Evolutionary conservation across 345 rosid species (phyloP), one percentile per base, ranked within the genome.

Genomic region (Alliaria petiolata): DNA sequence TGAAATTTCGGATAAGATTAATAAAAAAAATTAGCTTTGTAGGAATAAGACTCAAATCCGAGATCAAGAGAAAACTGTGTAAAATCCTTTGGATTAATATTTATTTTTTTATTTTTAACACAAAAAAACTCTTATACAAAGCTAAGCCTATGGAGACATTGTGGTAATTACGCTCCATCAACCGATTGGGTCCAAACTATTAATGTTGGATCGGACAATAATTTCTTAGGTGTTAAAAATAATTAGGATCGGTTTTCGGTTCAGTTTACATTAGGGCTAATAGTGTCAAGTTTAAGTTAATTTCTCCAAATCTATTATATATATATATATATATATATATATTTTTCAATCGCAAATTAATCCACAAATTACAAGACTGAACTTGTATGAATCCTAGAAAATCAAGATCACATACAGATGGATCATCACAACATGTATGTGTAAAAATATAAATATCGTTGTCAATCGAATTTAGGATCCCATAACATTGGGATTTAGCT

Each of bases 131-230:
- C n/a, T n/a, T n/a, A n/a, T n/a, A n/a, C n/a, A n/a, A n/a, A n/a
- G n/a, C n/a, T n/a, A n/a, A n/a, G n/a, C n/a, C n/a, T n/a, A n/a
- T n/a, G n/a, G 38, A 11, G 43, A 35, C 44, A 56, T 30, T 28
- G n/a, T 42, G 14, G 31, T 60, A 16, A 26, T 26, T 58, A 20
- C 22, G 56, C 17, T 57, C 36, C 36, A 44, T 13, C 17, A 46
- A 34, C 38, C 74, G 33, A 46, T 46, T 16, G 20, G 74, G 55
- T 69, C 56, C 47, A 45, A 44, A 8, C 71, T 54, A 3, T 39
- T 11, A 52, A 52, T 51, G 61, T n/a, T 66, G 2, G 8, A 26
- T 52, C 11, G 4, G 47, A 53, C 26, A n/a, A n/a, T 52, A 28
- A 40, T 30, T 7, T 39, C 28, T 4, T 39, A 67, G 30, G 62